Evolutionary conservation across 1,284 basidiomycete species (phyloP).

Genomic region (Boletus subluridellus): DNA sequence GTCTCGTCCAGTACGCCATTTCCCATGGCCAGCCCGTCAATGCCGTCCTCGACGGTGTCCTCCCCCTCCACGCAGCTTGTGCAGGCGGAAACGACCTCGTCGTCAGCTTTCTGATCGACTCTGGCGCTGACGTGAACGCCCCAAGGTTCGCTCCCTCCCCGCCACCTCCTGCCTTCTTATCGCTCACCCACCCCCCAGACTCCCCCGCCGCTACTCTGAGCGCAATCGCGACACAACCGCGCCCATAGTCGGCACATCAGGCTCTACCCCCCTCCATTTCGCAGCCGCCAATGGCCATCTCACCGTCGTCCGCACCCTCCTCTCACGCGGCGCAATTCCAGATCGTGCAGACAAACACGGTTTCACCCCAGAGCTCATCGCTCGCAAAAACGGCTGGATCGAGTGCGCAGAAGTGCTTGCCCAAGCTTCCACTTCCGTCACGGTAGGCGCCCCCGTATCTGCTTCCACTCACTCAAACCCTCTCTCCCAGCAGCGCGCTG

Average conservation of each 20-base stretch:
- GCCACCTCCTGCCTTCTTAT: neutral
- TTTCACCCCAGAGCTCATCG: slow-evolving; percentile 70
- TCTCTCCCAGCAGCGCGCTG: slow-evolving; percentile 16
- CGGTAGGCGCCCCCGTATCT: slow-evolving; percentile 24
- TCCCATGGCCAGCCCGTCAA: slow-evolving; percentile 93
- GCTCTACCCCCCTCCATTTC: slow-evolving; percentile 92
- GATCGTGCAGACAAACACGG: slow-evolving; percentile 83
- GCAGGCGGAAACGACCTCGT: slow-evolving; percentile 84
- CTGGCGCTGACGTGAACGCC: slow-evolving; percentile 91
- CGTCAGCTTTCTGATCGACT: slow-evolving; percentile 81
- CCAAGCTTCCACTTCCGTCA: slow-evolving; percentile 10
- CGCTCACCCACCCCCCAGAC: slow-evolving; percentile 38
- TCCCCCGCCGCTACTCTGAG: slow-evolving; percentile 78
- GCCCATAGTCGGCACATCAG: slow-evolving; percentile 74
- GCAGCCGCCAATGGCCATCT: slow-evolving; percentile 89
- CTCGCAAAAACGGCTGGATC: slow-evolving; percentile 64
- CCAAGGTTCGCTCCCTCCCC: slow-evolving; percentile 52
- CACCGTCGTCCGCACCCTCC: slow-evolving; percentile 67
- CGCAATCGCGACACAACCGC: slow-evolving; percentile 59
- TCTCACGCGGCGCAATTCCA: slow-evolving; percentile 76
- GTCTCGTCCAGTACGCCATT: slow-evolving; percentile 82
- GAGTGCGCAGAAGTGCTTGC: slow-evolving; percentile 59
- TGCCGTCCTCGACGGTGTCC: slow-evolving; percentile 85
- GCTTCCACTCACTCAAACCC: slow-evolving; percentile 3
- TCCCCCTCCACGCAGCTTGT: slow-evolving; percentile 88